phyloP scores from a whole-genome alignment of 2,329 filamentous ascomycete genomes.

The Atkinsonella hypoxylon region DNA sequence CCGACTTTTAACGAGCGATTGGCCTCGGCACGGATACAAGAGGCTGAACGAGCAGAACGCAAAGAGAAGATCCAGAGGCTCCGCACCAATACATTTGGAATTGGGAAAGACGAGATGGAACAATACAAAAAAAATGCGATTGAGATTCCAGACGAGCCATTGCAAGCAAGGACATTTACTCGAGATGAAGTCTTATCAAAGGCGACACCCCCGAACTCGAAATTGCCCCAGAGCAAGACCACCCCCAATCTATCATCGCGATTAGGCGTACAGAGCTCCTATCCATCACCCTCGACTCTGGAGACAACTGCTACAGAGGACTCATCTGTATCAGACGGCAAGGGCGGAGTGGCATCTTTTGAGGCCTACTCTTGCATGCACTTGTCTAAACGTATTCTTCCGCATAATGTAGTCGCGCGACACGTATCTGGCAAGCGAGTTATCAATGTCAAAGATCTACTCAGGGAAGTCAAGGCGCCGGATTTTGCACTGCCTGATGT shows the following conservation, averaged over 20 bases:
- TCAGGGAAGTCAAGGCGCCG: conserved; percentile 71
- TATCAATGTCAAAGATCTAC: conserved; percentile 66
- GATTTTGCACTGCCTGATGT: conserved; percentile 70
- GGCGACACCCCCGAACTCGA: conserved; percentile 10
- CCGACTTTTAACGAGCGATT: conserved; percentile 76
- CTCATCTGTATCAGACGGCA: conserved; percentile 10
- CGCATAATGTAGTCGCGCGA: conserved; percentile 67
- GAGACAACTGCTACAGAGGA: conserved; percentile 7
- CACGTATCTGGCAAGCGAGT: conserved; percentile 68
- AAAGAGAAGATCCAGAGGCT: conserved; percentile 39
- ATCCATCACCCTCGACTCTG: conserved; percentile 1
- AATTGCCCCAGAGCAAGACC: conserved; percentile 33
- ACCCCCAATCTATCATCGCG: conserved; percentile 18
- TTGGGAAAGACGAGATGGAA: conserved; percentile 47
- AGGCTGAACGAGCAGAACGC: conserved; percentile 36
- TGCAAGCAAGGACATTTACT: conserved; percentile 41
- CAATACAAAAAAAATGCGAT: conserved; percentile 45
- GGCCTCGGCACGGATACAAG: conserved; percentile 52
- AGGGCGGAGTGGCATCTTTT: conserved; percentile 42
- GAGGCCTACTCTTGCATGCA: conserved; percentile 82
- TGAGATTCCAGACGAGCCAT: conserved; percentile 37
- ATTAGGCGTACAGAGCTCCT: conserved; percentile 10
- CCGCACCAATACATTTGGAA: conserved; percentile 44
- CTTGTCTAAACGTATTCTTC: conserved; percentile 69
- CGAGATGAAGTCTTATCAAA: conserved; percentile 48